These are phyloP conservation scores for Blastomyces parvus DNA, from an alignment of 2,329 filamentous ascomycete genomes.

Conservation along the genomic window DNA sequence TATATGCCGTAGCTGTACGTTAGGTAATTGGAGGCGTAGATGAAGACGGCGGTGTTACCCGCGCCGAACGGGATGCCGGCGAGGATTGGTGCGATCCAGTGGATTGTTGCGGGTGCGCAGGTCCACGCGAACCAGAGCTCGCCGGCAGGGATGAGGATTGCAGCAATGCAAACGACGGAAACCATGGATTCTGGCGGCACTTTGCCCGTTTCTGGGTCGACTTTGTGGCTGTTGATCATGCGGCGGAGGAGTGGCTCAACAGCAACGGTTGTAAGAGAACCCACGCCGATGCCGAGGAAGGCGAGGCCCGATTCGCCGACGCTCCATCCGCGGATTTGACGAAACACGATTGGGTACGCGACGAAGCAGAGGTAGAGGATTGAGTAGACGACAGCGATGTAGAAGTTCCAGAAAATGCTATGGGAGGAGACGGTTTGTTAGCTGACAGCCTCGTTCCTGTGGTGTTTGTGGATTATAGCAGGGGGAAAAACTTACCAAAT, in stretches of 20 bases:
- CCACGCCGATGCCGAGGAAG: conserved; percentile 62
- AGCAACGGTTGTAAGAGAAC: conserved; percentile 43
- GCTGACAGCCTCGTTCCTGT: neutral
- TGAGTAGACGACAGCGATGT: conserved; percentile 68
- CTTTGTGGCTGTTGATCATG: conserved; percentile 66
- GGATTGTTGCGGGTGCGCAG: conserved; percentile 63
- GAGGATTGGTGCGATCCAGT: conserved; percentile 70
- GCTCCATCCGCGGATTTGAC: conserved; percentile 64
- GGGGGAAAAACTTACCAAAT: conserved; percentile 52
- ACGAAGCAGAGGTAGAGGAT: conserved; percentile 87
- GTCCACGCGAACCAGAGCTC: conserved; percentile 88
- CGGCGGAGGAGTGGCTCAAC: conserved; percentile 60
- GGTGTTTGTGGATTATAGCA: neutral
- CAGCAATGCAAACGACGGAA: conserved; percentile 66
- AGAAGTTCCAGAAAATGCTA: conserved; percentile 64
- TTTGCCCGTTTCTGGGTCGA: conserved; percentile 65
- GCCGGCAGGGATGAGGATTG: conserved; percentile 63
- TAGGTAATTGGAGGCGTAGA: conserved; percentile 73
- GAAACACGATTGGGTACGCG: conserved; percentile 78
- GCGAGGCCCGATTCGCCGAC: conserved; percentile 64
- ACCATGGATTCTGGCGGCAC: conserved; percentile 72
- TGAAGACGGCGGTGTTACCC: conserved; percentile 70
- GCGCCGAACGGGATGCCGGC: conserved; percentile 71
- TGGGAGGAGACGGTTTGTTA: neutral
- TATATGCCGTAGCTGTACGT: conserved; percentile 73